phyloP scores from a whole-genome alignment of 2,329 filamentous ascomycete species.

The Raffaelea arxii region DNA sequence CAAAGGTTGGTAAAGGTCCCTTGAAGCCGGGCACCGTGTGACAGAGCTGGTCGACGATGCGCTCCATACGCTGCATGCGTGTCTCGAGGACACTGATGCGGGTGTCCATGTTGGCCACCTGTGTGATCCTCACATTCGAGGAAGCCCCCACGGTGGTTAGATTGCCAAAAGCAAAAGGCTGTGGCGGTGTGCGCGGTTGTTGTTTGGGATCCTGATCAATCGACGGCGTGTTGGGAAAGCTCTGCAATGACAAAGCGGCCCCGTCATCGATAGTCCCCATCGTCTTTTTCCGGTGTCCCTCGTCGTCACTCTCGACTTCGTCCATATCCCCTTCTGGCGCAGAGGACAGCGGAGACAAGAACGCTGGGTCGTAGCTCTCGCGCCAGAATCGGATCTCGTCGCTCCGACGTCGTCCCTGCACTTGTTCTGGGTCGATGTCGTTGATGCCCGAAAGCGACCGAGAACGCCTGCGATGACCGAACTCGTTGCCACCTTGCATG shows the following conservation, averaged over 20 bases:
- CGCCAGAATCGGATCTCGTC: constrained; percentile 58
- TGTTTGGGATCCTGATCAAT: not conserved
- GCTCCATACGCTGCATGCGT: constrained; percentile 43
- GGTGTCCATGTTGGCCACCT: constrained; percentile 42
- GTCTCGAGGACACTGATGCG: constrained; percentile 42
- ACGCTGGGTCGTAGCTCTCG: constrained; percentile 43
- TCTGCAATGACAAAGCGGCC: constrained; percentile 14
- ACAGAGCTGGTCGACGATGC: constrained; percentile 39
- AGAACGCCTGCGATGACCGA: constrained; percentile 42
- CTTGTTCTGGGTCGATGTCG: constrained; percentile 24
- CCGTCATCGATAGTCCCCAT: constrained; percentile 9
- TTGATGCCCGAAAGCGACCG: constrained; percentile 48
- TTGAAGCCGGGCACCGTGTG: constrained; percentile 32
- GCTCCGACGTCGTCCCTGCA: constrained; percentile 40
- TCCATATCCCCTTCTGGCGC: constrained; percentile 13
- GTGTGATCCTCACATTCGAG: constrained; percentile 45
- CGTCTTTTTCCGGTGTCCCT: not conserved
- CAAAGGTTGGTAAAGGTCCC: constrained; percentile 18
- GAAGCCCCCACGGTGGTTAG: constrained; percentile 15
- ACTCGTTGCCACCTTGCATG: constrained; percentile 17
- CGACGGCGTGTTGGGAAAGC: constrained; percentile 5
- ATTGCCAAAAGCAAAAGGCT: constrained; percentile 44
- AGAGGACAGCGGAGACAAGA: constrained; percentile 43
- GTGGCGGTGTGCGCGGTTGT: not conserved
- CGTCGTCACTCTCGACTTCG: constrained; percentile 17